Evolutionary conservation across 805 yeast species (phyloP).

Genomic region (Naumovozyma castellii): DNA sequence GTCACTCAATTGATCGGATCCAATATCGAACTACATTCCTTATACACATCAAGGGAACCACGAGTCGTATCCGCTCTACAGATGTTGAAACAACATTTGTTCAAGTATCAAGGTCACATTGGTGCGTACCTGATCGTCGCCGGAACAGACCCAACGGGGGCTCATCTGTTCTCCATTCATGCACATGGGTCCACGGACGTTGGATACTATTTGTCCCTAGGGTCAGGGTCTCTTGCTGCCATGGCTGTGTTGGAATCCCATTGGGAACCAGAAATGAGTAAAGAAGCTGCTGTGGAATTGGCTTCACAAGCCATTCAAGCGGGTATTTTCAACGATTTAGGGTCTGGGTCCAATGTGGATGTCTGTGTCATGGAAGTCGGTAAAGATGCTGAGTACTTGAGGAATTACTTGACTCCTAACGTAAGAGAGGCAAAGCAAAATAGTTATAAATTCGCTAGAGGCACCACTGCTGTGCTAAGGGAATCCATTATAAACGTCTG

Average conservation of each 20-base stretch:
- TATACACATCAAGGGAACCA: slow-evolving; percentile 78
- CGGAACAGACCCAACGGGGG: slow-evolving; percentile 93
- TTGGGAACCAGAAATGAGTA: slow-evolving; percentile 71
- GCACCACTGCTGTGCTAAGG: slow-evolving; percentile 83
- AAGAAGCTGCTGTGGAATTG: slow-evolving; percentile 83
- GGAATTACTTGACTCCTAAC: slow-evolving; percentile 89
- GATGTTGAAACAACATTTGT: slow-evolving; percentile 87
- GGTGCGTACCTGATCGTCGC: slow-evolving; percentile 98
- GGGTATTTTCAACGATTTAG: slow-evolving; percentile 98
- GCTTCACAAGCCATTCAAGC: slow-evolving; percentile 92
- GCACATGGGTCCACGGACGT: slow-evolving; percentile 98
- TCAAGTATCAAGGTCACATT: slow-evolving; percentile 93
- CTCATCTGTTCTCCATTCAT: slow-evolving; percentile 84
- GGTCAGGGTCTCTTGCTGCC: slow-evolving; percentile 96
- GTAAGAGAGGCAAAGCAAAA: slow-evolving; percentile 72
- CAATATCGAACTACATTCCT: slow-evolving; percentile 80
- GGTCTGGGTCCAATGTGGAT: slow-evolving; percentile 97
- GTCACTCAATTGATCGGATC: slow-evolving; percentile 90
- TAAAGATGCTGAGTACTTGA: slow-evolving; percentile 70
- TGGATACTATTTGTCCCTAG: slow-evolving; percentile 85
- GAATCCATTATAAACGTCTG: slow-evolving; percentile 56
- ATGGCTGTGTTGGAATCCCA: slow-evolving; percentile 92
- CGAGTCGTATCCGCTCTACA: slow-evolving; percentile 90
- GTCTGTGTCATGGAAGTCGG: slow-evolving; percentile 94
- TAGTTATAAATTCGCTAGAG: slow-evolving; percentile 78